Evolutionary conservation across 139 green algal species (phyloP), one percentile per base, ranked within the genome.

Genomic region (Edaphochlamys debaryana): DNA sequence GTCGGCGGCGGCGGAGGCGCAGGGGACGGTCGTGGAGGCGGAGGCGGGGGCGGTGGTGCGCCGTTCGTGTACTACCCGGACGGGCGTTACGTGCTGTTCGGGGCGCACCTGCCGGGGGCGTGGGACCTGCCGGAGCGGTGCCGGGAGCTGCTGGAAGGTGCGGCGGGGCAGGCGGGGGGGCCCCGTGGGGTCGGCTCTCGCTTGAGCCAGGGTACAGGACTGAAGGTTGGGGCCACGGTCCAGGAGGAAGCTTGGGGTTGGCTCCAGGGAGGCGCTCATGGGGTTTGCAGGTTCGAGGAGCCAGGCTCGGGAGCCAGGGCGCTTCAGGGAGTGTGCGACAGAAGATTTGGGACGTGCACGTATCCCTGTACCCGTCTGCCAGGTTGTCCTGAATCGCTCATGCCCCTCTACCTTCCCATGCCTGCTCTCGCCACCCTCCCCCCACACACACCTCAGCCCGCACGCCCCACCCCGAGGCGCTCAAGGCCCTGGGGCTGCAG

Each of bases 381-480:
- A 62, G 17, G 13, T 4, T 27, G 52, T 27, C 15, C 4, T 62
- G 13, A 30, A 37, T 19, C 7, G 15, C 58, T 36, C 6, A 67
- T 17, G 7, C 27, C 11, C 11, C 13, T 13, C 60, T 22, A 4
- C 6, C 3, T 22, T 1, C 30, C 45, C 30, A 13, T 5, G 40
- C n/a, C 30, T 15, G 1, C 9, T 11, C 68, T 56, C 40, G 7
- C 40, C 40, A 20, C 25, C 32, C 67, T 58, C 40, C 6, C 15
- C 3, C 67, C 67, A 4, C 20, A 15, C 9, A 36, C 17, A 5
- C 22, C 4, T 9, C 73, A 80, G 73, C 73, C 20, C 36, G 50
- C 32, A 25, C 69, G 37, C 52, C n/a, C 38, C 73, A 80, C 73
- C 73, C 73, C 29, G 73, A 80, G 56, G 73, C 73, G 13, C 32